Evolutionary conservation across 129 eudicot species (phyloP).

Genomic region (Lactuca saligna): DNA sequence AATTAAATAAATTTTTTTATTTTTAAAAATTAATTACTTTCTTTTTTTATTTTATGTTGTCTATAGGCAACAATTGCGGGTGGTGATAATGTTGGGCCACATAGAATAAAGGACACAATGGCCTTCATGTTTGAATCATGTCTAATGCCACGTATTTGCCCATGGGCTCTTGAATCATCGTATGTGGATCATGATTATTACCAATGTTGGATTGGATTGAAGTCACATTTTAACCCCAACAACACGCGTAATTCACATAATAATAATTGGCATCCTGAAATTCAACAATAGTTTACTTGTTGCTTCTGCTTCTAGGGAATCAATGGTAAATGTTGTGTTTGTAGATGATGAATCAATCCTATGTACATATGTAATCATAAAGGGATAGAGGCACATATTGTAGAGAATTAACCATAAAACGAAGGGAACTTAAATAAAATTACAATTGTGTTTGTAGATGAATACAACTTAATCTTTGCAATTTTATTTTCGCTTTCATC

Average conservation of each 20-base stretch:
- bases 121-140: slow-evolving; percentile 99
- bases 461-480: too few species aligned
- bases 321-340: slow-evolving; percentile 24
- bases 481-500: too few species aligned
- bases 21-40: too few species aligned
- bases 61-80: slow-evolving; percentile 70
- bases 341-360: not conserved
- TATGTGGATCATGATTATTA: slow-evolving; percentile 76
- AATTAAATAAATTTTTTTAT: too few species aligned
- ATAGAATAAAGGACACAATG: slow-evolving; percentile 65
- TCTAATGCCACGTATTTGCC: slow-evolving; percentile 82
- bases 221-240: slow-evolving; percentile 54
- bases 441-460: too few species aligned
- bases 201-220: slow-evolving; percentile 95
- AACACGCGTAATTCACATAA: not conserved
- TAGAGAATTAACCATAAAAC: not conserved
- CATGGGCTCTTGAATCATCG: slow-evolving; percentile 93
- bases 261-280: slow-evolving; percentile 23
- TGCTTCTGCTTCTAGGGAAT: not conserved
- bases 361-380: not conserved
- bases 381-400: not conserved
- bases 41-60: not conserved
- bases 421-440: not conserved
- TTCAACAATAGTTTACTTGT: slow-evolving; percentile 8
- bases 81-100: slow-evolving; percentile 72